phyloP scores from a whole-genome alignment of 169 alveolate species.

The Eimeria praecox region DNA sequence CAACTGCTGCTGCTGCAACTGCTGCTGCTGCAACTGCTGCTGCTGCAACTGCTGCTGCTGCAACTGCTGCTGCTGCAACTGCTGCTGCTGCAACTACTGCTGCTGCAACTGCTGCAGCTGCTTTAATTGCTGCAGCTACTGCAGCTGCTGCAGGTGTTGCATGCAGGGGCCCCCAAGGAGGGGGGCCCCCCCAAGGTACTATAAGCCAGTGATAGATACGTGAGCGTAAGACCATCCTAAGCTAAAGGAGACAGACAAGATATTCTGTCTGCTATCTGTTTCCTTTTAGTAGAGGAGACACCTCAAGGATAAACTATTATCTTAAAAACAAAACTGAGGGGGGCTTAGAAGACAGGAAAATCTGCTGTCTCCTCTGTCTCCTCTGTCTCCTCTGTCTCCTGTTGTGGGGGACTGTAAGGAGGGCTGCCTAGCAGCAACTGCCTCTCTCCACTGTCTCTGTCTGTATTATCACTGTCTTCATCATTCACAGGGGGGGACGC shows the following conservation, averaged over 20 bases:
- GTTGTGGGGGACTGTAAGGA: background rate
- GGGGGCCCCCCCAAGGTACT: no score
- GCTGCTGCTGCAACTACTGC: no score
- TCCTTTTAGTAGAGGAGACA: background rate
- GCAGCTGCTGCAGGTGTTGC: no score
- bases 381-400: background rate
- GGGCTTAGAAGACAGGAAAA: no score
- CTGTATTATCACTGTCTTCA: background rate
- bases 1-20: no score
- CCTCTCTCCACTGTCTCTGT: background rate
- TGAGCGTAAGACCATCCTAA: no score
- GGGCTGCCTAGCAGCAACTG: background rate
- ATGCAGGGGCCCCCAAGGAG: no score
- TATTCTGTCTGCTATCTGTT: background rate
- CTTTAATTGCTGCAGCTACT: no score
- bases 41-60: slow-evolving; percentile 17
- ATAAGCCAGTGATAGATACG: no score
- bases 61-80: background rate
- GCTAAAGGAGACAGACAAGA: background rate
- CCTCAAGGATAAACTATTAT: no score
- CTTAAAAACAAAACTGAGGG: no score
- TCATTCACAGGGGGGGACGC: background rate
- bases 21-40: background rate
- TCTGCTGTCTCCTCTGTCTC: background rate
- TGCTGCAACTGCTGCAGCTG: background rate